These are phyloP conservation scores for Solanum lignicaule DNA, from an alignment of 257 asterid genomes.

Conservation along the genomic window DNA sequence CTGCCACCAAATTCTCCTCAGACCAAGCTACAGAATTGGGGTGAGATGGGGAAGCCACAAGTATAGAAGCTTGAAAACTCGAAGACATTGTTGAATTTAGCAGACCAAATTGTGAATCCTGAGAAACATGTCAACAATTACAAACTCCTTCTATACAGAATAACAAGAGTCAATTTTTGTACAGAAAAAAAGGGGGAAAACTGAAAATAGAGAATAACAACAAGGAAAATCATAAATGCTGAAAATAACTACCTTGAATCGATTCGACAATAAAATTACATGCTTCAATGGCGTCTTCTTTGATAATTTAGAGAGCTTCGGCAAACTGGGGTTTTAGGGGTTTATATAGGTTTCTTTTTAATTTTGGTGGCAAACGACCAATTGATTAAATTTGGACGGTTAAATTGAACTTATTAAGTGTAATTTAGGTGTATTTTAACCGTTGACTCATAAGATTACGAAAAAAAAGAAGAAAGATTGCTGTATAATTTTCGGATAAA, in stretches of 20 bases:
- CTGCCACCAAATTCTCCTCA: constrained; percentile 78
- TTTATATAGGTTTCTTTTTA: not conserved
- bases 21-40: constrained; percentile 85
- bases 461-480: not conserved
- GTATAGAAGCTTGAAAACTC: constrained; percentile 52
- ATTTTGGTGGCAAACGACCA: not conserved
- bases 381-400: not conserved
- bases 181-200: not conserved
- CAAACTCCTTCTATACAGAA: not conserved
- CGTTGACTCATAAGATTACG: not conserved
- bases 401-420: not conserved
- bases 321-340: not conserved
- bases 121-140: not conserved
- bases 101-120: not conserved
- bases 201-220: not conserved
- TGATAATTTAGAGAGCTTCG: not conserved
- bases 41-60: constrained; percentile 53
- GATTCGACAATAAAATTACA: not conserved
- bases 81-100: constrained; percentile 28
- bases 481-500: not conserved
- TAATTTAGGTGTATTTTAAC: not conserved
- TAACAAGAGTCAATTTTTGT: not conserved
- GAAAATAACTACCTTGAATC: not conserved
- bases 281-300: not conserved
- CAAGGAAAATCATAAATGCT: not conserved